Evolutionary conservation across 2,329 filamentous ascomycete genomes (phyloP).

Genomic region (Penicillium sp.): DNA sequence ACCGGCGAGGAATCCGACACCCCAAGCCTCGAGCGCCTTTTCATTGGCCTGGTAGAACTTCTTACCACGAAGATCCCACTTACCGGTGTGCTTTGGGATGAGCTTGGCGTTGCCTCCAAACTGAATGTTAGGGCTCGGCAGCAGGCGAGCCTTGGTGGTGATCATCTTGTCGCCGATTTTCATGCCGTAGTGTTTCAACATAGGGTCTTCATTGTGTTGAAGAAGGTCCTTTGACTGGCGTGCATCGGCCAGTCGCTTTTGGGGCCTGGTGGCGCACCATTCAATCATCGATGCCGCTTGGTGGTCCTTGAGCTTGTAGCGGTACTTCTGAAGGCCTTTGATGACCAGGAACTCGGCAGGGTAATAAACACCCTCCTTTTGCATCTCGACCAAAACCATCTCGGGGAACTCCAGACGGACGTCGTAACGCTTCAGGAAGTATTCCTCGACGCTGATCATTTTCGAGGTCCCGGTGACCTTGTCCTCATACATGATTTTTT

Average conservation of each 20-base stretch:
- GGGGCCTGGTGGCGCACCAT: constrained; percentile 77
- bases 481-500: constrained; percentile 44
- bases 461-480: constrained; percentile 40
- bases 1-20: constrained; percentile 63
- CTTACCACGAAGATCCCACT: constrained; percentile 83
- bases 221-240: constrained; percentile 63
- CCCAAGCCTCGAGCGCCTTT: constrained; percentile 67
- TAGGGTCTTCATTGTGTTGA: constrained; percentile 64
- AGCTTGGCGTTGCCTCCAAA: constrained; percentile 56
- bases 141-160: constrained; percentile 64
- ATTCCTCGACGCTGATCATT: constrained; percentile 57
- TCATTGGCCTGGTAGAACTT: constrained; percentile 68
- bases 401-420: constrained; percentile 44
- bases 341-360: constrained; percentile 56
- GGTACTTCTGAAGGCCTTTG: constrained; percentile 55
- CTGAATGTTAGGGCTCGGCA: constrained; percentile 66
- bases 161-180: constrained; percentile 63
- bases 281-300: constrained; percentile 88
- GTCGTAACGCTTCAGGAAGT: constrained; percentile 54
- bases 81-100: constrained; percentile 64
- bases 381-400: constrained; percentile 58
- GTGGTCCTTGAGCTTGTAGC: constrained; percentile 54
- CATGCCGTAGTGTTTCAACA: constrained; percentile 70
- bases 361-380: constrained; percentile 47
- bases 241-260: constrained; percentile 65